phyloP scores from a whole-genome alignment of 2,329 filamentous ascomycete genomes.

The Dothideomycetes sp. region DNA sequence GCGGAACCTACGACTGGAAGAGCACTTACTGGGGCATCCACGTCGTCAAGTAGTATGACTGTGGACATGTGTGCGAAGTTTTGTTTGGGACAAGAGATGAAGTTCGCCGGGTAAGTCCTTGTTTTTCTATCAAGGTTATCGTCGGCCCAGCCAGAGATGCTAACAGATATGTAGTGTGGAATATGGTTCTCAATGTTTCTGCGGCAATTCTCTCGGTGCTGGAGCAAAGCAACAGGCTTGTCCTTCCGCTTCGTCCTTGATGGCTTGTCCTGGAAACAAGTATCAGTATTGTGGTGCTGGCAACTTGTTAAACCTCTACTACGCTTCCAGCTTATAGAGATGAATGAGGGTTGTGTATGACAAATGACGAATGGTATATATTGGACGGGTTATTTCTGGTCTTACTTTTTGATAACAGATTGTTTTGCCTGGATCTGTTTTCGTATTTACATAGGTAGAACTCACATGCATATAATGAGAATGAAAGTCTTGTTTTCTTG shows the following conservation, averaged over 20 bases:
- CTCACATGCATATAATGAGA: no score
- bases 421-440: no score
- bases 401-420: no score
- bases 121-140: neutral
- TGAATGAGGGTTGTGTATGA: neutral
- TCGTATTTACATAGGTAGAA: no score
- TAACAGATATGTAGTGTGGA: slow-evolving; percentile 13
- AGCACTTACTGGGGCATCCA: slow-evolving; percentile 6
- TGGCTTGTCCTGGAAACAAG: slow-evolving; percentile 23
- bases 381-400: no score
- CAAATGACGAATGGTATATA: no score
- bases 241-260: slow-evolving; percentile 15
- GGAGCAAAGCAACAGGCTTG: slow-evolving; percentile 18
- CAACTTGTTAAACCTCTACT: slow-evolving; percentile 25
- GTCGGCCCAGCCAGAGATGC: neutral
- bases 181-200: slow-evolving; percentile 22
- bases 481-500: no score
- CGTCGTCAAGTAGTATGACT: slow-evolving; percentile 3
- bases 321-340: slow-evolving; percentile 24
- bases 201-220: slow-evolving; percentile 18
- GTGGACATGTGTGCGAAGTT: slow-evolving; percentile 19
- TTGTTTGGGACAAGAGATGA: slow-evolving; percentile 21
- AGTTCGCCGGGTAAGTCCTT: slow-evolving; percentile 23
- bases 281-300: slow-evolving; percentile 24
- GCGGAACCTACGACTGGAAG: slow-evolving; percentile 4